Conservation (phyloP, 2,329 filamentous ascomycete species). For the Venturia aucupariae region DNA sequence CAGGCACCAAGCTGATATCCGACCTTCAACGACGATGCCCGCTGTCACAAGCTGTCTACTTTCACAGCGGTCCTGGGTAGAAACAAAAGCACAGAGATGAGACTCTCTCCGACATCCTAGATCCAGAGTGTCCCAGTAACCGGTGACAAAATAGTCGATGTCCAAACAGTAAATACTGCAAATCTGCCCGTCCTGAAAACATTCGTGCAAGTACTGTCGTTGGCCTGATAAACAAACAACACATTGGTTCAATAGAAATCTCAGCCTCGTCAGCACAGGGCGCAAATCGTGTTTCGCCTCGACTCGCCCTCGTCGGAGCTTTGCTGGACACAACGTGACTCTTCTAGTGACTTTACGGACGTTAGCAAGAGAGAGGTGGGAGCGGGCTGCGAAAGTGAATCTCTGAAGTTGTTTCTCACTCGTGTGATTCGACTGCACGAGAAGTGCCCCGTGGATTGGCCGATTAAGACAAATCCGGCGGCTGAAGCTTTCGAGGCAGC, state of each 20-base stretch:
- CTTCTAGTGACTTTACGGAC: background rate
- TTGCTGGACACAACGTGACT: background rate
- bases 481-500: background rate
- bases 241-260: background rate
- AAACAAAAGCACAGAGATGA: background rate
- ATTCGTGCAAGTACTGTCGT: background rate
- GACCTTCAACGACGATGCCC: background rate
- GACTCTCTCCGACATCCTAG: background rate
- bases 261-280: conserved; percentile 1
- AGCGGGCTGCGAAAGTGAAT: background rate
- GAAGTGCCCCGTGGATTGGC: background rate
- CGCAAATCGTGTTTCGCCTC: background rate
- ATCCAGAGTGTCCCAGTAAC: background rate
- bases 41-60: background rate
- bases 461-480: background rate
- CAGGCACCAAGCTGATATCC: background rate
- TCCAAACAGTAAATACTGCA: background rate
- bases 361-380: background rate
- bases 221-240: background rate
- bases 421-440: background rate
- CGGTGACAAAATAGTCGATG: background rate
- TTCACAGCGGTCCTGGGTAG: background rate
- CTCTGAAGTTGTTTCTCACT: background rate
- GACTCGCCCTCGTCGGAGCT: background rate
- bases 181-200: background rate